These are phyloP conservation scores for Coprinopsis cinerea DNA, from an alignment of 768 basidiomycete genomes.

Conservation along the genomic window DNA sequence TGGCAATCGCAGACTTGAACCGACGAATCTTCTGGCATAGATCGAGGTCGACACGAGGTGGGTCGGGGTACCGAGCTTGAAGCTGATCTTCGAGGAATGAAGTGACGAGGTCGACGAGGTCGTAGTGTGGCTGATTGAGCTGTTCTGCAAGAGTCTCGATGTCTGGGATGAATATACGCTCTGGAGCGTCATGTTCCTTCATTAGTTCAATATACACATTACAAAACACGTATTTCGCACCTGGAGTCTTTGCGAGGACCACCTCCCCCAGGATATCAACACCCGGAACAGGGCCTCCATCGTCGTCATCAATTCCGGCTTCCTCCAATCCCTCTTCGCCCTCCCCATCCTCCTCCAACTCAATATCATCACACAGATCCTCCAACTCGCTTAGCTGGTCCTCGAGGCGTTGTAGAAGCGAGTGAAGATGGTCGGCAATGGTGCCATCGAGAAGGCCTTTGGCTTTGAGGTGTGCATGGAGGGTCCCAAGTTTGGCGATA, in stretches of 20 bases:
- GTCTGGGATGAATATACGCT: too few relatives aligned
- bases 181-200: not conserved
- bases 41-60: not conserved
- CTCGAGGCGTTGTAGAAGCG: not conserved
- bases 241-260: not conserved
- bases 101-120: not conserved
- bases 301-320: conserved; percentile 1
- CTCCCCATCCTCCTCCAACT: not conserved
- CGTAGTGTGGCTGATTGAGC: too few relatives aligned
- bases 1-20: conserved; percentile 1
- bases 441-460: conserved; percentile 12
- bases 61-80: not conserved
- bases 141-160: too few relatives aligned
- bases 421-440: not conserved
- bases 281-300: too few relatives aligned
- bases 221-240: conserved; percentile 3
- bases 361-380: not conserved
- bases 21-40: not conserved
- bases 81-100: not conserved
- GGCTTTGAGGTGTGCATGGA: conserved; percentile 10
- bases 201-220: too few relatives aligned
- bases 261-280: not conserved
- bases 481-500: conserved; percentile 24
- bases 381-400: too few relatives aligned
- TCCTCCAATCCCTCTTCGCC: not conserved